These are phyloP conservation scores for Neoscytalidium dimidiatum DNA, from an alignment of 2,329 filamentous ascomycete species.

Conservation along the genomic window DNA sequence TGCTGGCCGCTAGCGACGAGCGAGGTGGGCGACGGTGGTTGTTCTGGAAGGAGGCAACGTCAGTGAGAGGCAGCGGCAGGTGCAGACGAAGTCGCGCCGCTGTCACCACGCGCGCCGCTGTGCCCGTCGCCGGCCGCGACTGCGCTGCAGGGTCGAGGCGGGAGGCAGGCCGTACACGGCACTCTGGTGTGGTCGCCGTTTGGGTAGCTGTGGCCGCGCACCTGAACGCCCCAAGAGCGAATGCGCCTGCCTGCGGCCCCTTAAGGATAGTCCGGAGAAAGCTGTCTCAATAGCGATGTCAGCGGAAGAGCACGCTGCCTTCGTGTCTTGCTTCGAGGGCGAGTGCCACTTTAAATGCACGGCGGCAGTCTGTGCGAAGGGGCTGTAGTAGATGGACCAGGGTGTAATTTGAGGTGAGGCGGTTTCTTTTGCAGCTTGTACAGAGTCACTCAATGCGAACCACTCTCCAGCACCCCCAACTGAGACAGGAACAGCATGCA, in stretches of 20 bases:
- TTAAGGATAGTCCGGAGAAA: conserved; percentile 18
- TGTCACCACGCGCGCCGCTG: conserved; percentile 14
- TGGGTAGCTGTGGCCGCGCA: conserved; percentile 14
- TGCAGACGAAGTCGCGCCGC: conserved; percentile 17
- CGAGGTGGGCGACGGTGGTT: conserved; percentile 17
- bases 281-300: conserved; percentile 21
- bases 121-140: neutral
- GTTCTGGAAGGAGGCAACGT: conserved; percentile 21
- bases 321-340: conserved; percentile 17
- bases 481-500: conserved; percentile 22
- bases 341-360: conserved; percentile 22
- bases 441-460: conserved; percentile 21
- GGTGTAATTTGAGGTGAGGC: conserved; percentile 16
- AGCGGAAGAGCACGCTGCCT: conserved; percentile 12
- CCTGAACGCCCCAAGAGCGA: neutral
- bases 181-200: conserved; percentile 1
- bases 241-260: conserved; percentile 12
- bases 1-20: conserved; percentile 15
- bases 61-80: conserved; percentile 21
- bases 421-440: conserved; percentile 22
- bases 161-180: conserved; percentile 8
- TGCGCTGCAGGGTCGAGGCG: neutral
- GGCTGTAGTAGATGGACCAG: conserved; percentile 17
- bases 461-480: conserved; percentile 18
- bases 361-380: conserved; percentile 20